Evolutionary conservation across 2,329 filamentous ascomycete species (phyloP), one percentile per base, ranked within the genome.

Genomic region (Stagonosporopsis tanaceti): DNA sequence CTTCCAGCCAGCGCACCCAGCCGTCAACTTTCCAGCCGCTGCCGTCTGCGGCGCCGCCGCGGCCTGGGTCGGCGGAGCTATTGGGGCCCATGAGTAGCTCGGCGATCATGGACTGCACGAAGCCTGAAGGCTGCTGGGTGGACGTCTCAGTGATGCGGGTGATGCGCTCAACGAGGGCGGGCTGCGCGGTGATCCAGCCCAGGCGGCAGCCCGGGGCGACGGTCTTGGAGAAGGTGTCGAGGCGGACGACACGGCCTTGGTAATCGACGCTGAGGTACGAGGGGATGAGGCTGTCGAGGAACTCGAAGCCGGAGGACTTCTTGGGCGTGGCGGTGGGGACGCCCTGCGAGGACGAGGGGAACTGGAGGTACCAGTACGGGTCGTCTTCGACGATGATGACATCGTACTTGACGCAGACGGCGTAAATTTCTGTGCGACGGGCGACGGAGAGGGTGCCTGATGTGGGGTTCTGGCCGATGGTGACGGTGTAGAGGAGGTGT

Each of bases 351-450:
- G 90, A 88, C 0, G 90, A 90, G 0, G 92, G 92, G 76, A 87
- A 97, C 74, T 97, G 94, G 8, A 98, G 82, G 75, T 95, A 94
- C 91, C 92, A 97, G 80, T 97, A 97, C 6, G 94, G 94, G 61
- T 97, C 93, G 68, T 98, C 94, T 76, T 98, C 94, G 60, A 96
- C 80, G 63, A 97, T 97, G 69, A 97, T 85, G 61, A 97, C 85
- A 75, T 97, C 93, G 78, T 92, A 96, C 72, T 89, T 85, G 73
- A 87, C 87, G 77, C 91, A 95, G 14, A 97, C 74, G 17, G 84
- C 85, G 72, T 97, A 97, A 27, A 97, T 84, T 48, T 93, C 87
- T 67, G 86, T 89, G 53, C 91, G 86, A 38, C 94, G 87, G 68
- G 89, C 79, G 9, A 95, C 74, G 2, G 90, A 88, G 2, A 96